Conservation (phyloP, 164 flowering plant species). For the Magnolia changhungtana region DNA sequence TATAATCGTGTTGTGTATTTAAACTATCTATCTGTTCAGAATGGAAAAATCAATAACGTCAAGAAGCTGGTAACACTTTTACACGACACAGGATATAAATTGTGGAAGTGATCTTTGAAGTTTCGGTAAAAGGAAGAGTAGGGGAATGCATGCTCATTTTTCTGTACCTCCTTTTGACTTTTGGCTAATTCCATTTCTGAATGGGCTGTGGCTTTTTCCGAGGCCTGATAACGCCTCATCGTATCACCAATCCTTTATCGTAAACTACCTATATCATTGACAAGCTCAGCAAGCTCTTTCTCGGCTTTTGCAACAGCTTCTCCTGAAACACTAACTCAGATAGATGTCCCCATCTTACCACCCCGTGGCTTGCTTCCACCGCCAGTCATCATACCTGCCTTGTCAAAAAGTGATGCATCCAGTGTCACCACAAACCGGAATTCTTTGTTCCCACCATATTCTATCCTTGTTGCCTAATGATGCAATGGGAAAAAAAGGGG, state of each 20-base stretch:
- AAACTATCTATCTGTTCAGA: constrained; percentile 71
- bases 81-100: neutral
- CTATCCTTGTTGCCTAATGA: constrained; percentile 83
- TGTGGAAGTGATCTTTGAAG: neutral
- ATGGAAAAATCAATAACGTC: constrained; percentile 1
- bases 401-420: constrained; percentile 90
- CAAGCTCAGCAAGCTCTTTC: constrained; percentile 53
- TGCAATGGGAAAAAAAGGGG: neutral
- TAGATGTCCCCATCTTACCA: constrained; percentile 92
- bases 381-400: constrained; percentile 97
- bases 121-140: neutral
- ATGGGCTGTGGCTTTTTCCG: constrained; percentile 52
- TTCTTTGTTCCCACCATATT: constrained; percentile 70
- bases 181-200: constrained; percentile 84
- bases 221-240: constrained; percentile 50
- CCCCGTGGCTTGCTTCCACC: constrained; percentile 93
- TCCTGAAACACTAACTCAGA: constrained; percentile 73
- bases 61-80: neutral
- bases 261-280: constrained; percentile 42
- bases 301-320: constrained; percentile 74
- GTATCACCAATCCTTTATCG: constrained; percentile 56
- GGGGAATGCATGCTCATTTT: neutral
- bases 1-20: constrained; percentile 48
- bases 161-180: constrained; percentile 69
- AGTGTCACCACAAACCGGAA: constrained; percentile 87